Conservation (phyloP, 139 green algal species). For the Auxenochlorella pyrenoidosa region DNA sequence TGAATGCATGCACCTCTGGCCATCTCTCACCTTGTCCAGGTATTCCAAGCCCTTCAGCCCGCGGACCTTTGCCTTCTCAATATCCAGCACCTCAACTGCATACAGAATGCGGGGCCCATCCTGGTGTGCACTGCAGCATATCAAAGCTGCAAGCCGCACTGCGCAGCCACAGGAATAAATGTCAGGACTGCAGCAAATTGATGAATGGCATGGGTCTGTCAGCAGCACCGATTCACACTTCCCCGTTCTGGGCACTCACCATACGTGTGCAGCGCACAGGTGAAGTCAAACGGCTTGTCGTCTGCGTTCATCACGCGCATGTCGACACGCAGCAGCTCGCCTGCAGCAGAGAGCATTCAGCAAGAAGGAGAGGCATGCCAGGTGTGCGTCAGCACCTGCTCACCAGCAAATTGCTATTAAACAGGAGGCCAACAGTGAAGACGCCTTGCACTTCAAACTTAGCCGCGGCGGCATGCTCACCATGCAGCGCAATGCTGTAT, state of each 20-base stretch:
- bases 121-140: not conserved
- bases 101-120: no score
- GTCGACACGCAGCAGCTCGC: slow-evolving; percentile 82
- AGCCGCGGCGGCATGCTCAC: no score
- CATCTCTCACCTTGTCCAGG: slow-evolving; percentile 76
- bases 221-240: no score
- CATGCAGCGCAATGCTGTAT: slow-evolving; percentile 83
- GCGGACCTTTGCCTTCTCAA: slow-evolving; percentile 59
- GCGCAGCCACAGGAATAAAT: no score
- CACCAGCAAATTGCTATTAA: not conserved
- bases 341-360: slow-evolving; percentile 10
- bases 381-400: no score
- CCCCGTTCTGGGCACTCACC: slow-evolving; percentile 69
- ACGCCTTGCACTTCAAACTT: no score
- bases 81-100: slow-evolving; percentile 87
- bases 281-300: slow-evolving; percentile 91
- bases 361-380: not conserved
- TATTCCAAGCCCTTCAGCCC: slow-evolving; percentile 86
- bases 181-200: no score
- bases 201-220: no score
- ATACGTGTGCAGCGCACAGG: slow-evolving; percentile 84
- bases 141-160: not conserved
- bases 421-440: no score
- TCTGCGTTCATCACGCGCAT: slow-evolving; percentile 91
- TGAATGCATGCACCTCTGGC: not conserved